Base-by-base conservation (phyloP, 2,329 filamentous ascomycete species). In the Aureobasidium melanogenum region DNA sequence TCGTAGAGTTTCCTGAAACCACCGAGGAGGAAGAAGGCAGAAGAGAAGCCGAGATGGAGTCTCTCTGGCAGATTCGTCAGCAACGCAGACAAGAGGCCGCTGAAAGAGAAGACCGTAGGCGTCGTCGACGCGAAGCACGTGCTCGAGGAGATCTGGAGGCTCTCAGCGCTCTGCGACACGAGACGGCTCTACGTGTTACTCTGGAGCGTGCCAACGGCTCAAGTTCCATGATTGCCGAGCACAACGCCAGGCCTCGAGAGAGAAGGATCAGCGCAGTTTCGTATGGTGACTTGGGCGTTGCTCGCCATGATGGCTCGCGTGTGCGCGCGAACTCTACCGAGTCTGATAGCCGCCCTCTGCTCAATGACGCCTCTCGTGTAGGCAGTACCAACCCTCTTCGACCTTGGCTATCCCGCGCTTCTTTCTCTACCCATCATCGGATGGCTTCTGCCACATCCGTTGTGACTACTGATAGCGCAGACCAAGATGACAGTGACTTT, bases 21-120 rank as follows among this genome's bases (percentile, higher is more conserved):
- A 82, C 79, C 9, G 89, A 96, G 56, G 88, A 91, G 59, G 85
- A 95, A 66, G 91, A 96, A 71, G 75, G 77, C 1, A 77, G 91
- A 58, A 83, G 94, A 14, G 91, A 97, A 65, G 84, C 90, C 30
- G 90, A 97, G 73, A 97, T 97, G 94, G 89, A 94, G 64, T 84
- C 89, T 0, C 75, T 97, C 43, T 97, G 96, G 72, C 91, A 96
- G 72, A 93, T 97, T 63, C 87, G 94, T 14, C 71, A 89, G 14
- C 85, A 89, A 19, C 84, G 94, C 59, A 84, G 92, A 56, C 80
- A 84, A 61, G 88, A 95, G 71, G 80, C 87, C 41, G 84, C 84
- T 5, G 91, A 94, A 64, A 85, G 91, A 5, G 89, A 95, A 66
- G 86, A 88, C 65, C 80, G 89, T n/a, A 81, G 89, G 56, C 80